Base-by-base conservation (phyloP, 2,329 filamentous ascomycete genomes). In the Pseudogymnoascus sp. region DNA sequence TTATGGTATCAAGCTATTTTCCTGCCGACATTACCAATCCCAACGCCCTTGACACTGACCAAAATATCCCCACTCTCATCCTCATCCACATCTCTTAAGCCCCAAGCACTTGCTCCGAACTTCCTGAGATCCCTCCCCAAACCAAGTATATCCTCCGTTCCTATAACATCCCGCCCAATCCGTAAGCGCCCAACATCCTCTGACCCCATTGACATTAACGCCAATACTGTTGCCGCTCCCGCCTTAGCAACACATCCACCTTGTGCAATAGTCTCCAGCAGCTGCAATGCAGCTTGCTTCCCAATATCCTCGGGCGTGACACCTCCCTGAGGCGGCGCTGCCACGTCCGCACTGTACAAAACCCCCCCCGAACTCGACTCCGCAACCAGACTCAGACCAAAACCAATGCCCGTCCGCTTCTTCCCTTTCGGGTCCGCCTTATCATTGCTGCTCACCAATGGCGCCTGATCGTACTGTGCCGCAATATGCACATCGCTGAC, bases 131-230 rank as follows among this genome's bases (percentile, higher is more conserved):
- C 94, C 69, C 94, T 83, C 9, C 90, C 92, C 61, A 97, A 77
- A 59, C 86, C 85, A 62, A 99, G 83, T 61, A 91, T 80, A 64
- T 91, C 88, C 72, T 96, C 91, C 2, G 87, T 89, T 0, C 86
- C 92, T 52, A 97, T 76, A 0, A 97, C 85, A 55, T 93, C 89
- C 69, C 85, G 87, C 33, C 92, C 91, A 63, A 99, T 73, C 66
- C 90, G 84, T 67, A 99, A 75, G 64, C 94, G 84, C 4, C 94
- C 94, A 12, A 99, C 92, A 74, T 99, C 94, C 73, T 97, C 94
- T 0, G 89, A 91, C 0, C 94, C 94, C 94, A 99, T 97, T 35
- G 92, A 91, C 94, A 99, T 99, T 66, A 99, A 79, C 16, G 87
- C 90, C 61, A 99, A 75, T 66, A 96, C 82, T 0, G 88, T 93